Evolutionary conservation across 2,329 filamentous ascomycete genomes (phyloP).

Genomic region (Colletotrichum spaethianum): DNA sequence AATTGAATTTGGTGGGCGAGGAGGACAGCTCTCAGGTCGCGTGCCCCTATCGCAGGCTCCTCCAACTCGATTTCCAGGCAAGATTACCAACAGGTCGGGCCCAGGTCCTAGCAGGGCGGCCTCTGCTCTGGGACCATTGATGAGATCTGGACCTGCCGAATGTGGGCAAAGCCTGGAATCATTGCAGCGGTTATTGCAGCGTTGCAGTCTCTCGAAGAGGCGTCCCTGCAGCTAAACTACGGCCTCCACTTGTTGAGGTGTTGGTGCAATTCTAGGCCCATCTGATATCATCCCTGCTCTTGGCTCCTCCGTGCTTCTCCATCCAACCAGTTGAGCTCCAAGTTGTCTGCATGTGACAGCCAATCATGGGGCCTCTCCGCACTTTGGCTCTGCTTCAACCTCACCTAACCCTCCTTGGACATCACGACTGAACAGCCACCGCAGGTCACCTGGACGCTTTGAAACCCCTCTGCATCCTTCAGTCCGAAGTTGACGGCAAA

Average conservation of each 20-base stretch:
- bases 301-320: constrained; percentile 13
- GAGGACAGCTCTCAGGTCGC: constrained; percentile 24
- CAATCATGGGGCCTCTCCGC: constrained; percentile 13
- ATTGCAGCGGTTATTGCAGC: constrained; percentile 33
- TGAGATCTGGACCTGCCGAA: neutral
- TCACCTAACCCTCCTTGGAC: constrained; percentile 26
- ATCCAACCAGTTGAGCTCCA: neutral
- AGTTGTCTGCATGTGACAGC: constrained; percentile 39
- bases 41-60: constrained; percentile 33
- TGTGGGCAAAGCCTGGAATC: neutral
- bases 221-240: constrained; percentile 24
- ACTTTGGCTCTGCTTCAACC: constrained; percentile 5
- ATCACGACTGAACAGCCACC: constrained; percentile 6
- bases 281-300: constrained; percentile 35
- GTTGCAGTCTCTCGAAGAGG: constrained; percentile 23
- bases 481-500: neutral
- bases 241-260: constrained; percentile 25
- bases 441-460: constrained; percentile 20
- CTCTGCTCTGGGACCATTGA: neutral
- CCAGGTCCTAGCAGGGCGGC: neutral
- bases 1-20: neutral
- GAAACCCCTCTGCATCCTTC: neutral
- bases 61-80: neutral
- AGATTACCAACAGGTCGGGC: constrained; percentile 10
- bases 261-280: constrained; percentile 20